These are phyloP conservation scores for Thelonectria olida DNA, from an alignment of 2,329 filamentous ascomycete genomes.

Conservation along the genomic window DNA sequence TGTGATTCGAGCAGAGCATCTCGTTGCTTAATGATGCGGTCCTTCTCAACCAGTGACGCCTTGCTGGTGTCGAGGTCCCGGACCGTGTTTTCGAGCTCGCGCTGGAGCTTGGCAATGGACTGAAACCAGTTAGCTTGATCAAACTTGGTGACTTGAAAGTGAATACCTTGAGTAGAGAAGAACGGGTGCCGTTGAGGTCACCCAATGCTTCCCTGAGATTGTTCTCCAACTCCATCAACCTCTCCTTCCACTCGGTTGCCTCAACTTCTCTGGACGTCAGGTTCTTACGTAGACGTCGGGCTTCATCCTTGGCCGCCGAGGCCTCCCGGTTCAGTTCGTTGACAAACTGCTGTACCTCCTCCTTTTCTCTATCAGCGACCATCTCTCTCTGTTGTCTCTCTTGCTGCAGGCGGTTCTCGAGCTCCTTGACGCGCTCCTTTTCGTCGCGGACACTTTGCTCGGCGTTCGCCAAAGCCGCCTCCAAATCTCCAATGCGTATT, in stretches of 20 bases:
- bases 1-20: constrained; percentile 89
- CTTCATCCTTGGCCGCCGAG: constrained; percentile 85
- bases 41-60: constrained; percentile 85
- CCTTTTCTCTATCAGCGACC: constrained; percentile 87
- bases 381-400: constrained; percentile 89
- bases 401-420: constrained; percentile 78
- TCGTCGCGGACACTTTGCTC: constrained; percentile 86
- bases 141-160: too few relatives aligned
- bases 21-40: constrained; percentile 87
- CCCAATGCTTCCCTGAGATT: constrained; percentile 88
- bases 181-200: constrained; percentile 85
- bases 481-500: constrained; percentile 94
- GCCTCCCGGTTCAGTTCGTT: constrained; percentile 91
- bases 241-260: constrained; percentile 89
- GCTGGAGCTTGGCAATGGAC: constrained; percentile 87
- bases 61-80: constrained; percentile 84
- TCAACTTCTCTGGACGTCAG: constrained; percentile 87
- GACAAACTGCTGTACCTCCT: constrained; percentile 92
- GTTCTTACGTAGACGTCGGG: constrained; percentile 81
- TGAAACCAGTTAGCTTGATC: constrained; percentile 45
- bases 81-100: constrained; percentile 84
- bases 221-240: constrained; percentile 88
- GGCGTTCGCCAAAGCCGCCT: constrained; percentile 81
- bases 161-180: constrained; percentile 86
- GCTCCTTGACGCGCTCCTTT: constrained; percentile 76